Evolutionary conservation across 176 grass and related monocot species (phyloP).

Genomic region (Hyparrhenia diplandra): DNA sequence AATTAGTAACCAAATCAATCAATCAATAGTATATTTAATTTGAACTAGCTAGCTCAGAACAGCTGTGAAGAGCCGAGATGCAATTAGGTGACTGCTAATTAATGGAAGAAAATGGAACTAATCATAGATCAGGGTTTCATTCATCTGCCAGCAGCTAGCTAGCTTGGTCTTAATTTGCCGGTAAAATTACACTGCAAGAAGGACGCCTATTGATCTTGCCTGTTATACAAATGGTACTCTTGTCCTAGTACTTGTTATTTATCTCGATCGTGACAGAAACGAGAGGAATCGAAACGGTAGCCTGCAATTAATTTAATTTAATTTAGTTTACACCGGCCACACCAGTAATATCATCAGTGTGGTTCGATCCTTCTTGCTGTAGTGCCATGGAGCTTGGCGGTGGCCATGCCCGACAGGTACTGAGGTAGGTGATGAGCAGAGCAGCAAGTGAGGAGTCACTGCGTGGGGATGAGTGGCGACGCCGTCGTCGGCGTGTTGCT

Average conservation of each 20-base stretch:
- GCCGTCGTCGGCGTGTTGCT: not conserved
- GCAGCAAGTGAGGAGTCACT: not conserved
- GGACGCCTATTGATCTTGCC: not conserved
- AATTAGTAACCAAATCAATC: too few species aligned
- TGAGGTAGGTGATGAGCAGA: too few species aligned
- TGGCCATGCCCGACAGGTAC: too few species aligned
- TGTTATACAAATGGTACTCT: too few species aligned
- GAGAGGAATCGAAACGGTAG: too few species aligned
- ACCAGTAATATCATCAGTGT: too few species aligned
- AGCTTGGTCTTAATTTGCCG: not conserved
- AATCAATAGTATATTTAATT: too few species aligned
- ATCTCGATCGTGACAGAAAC: too few species aligned
- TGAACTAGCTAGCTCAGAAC: not conserved
- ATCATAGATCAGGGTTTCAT: not conserved
- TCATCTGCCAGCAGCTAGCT: not conserved
- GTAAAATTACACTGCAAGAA: not conserved
- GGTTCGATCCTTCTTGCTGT: too few species aligned
- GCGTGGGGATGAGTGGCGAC: conserved; percentile 46
- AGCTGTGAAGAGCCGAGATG: not conserved
- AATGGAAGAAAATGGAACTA: not conserved
- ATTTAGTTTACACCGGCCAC: too few species aligned
- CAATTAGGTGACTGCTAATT: not conserved
- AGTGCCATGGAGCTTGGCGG: not conserved
- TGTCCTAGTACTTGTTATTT: too few species aligned
- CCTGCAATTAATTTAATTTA: not conserved